Conservation (phyloP, 139 green algal genomes). For the Ulvella scutata region DNA sequence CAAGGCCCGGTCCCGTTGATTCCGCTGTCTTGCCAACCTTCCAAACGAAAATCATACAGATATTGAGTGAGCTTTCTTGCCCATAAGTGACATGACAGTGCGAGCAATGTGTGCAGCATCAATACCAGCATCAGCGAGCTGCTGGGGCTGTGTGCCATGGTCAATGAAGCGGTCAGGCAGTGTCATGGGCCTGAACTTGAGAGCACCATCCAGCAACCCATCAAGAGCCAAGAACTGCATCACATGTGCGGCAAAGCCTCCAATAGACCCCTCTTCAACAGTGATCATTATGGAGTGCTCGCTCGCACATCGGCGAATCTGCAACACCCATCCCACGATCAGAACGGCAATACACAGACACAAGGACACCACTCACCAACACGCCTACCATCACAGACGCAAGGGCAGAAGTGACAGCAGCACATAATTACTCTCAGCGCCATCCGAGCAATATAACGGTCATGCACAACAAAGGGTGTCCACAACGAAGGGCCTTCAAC, state of each 20-base stretch:
- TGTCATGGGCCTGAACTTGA: constrained; percentile 89
- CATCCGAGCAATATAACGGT: too few relatives aligned
- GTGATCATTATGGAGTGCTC: constrained; percentile 87
- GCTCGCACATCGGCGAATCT: constrained; percentile 38
- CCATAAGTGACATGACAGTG: constrained; percentile 64
- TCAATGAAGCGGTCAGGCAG: constrained; percentile 91
- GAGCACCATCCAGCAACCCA: constrained; percentile 74
- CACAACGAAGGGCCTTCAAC: too few relatives aligned
- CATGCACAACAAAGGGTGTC: too few relatives aligned
- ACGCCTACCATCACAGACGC: neutral
- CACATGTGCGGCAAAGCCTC: constrained; percentile 91
- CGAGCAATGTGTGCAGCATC: constrained; percentile 70
- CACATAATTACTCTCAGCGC: too few relatives aligned
- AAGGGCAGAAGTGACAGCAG: neutral
- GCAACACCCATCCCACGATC: neutral
- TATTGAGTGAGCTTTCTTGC: constrained; percentile 16
- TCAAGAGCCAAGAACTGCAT: constrained; percentile 33
- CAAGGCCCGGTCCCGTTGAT: too few relatives aligned
- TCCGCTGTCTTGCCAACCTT: too few relatives aligned
- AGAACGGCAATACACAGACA: neutral
- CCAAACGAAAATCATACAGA: neutral
- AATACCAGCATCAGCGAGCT: constrained; percentile 82
- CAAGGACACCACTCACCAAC: neutral
- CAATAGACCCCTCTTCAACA: constrained; percentile 92
- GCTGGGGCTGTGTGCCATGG: constrained; percentile 69